Evolutionary conservation across 345 rosid species (phyloP).

Genomic region (Capsella bursapastoris): DNA sequence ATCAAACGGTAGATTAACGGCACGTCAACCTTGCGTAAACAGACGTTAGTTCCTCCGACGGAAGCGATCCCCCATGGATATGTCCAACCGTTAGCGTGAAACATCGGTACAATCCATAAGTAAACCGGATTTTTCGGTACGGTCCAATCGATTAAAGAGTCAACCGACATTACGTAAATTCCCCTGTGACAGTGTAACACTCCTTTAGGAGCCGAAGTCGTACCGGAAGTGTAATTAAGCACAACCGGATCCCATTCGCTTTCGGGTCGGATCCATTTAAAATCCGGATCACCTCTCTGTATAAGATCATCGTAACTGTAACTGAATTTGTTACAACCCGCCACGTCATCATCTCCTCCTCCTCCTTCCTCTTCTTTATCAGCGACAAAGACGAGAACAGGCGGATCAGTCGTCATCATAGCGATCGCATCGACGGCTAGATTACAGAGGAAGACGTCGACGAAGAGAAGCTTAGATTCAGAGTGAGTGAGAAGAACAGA

Average conservation of each 20-base stretch:
- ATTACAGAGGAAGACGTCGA: conserved; percentile 53
- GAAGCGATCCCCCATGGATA: conserved; percentile 83
- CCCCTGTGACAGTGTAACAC: conserved; percentile 86
- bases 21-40: conserved; percentile 71
- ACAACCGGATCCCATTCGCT: conserved; percentile 74
- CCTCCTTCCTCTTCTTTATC: conserved; percentile 47
- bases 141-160: conserved; percentile 60
- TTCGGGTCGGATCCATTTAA: conserved; percentile 58
- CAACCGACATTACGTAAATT: conserved; percentile 53
- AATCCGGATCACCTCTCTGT: conserved; percentile 55
- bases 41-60: conserved; percentile 77
- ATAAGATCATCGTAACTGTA: conserved; percentile 60
- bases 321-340: conserved; percentile 22
- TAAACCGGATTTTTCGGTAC: conserved; percentile 71
- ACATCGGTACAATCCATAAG: conserved; percentile 89
- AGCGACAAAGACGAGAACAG: conserved; percentile 56
- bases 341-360: conserved; percentile 11
- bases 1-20: conserved; percentile 55
- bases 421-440: conserved; percentile 63
- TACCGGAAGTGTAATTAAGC: conserved; percentile 84
- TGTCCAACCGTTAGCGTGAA: conserved; percentile 88
- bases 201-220: conserved; percentile 88
- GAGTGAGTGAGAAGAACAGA: conserved; percentile 70
- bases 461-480: conserved; percentile 70
- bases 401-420: conserved; percentile 35